These are phyloP conservation scores for Seiridium cupressi DNA, from an alignment of 2,329 filamentous ascomycete genomes.

Conservation along the genomic window DNA sequence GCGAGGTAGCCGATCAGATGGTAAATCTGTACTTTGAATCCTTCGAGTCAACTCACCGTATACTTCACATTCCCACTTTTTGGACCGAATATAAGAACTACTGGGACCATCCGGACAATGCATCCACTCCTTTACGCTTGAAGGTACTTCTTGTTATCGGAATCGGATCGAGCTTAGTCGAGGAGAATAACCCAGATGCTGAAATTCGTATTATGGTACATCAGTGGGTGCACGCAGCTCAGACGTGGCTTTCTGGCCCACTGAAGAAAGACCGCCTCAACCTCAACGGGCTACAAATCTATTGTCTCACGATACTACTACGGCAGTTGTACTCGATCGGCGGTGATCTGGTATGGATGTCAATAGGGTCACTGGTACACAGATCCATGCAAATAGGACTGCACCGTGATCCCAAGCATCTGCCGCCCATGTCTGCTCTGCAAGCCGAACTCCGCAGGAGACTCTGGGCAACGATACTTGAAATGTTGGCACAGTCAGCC, in stretches of 20 bases:
- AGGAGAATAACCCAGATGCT: constrained; percentile 18
- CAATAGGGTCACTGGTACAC: constrained; percentile 37
- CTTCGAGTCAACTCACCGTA: constrained; percentile 49
- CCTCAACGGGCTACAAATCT: constrained; percentile 35
- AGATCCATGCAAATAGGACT: constrained; percentile 44
- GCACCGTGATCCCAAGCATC: constrained; percentile 39
- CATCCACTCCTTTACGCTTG: constrained; percentile 23
- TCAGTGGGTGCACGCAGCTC: constrained; percentile 38
- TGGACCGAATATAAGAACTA: constrained; percentile 45
- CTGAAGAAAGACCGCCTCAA: constrained; percentile 34
- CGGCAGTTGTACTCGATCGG: constrained; percentile 40
- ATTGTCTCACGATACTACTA: constrained; percentile 36
- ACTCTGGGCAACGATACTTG: constrained; percentile 42
- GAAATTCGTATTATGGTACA: constrained; percentile 23
- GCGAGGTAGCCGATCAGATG: constrained; percentile 36
- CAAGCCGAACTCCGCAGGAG: constrained; percentile 37
- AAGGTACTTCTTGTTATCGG: constrained; percentile 39
- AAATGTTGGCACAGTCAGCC: constrained; percentile 35
- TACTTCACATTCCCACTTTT: constrained; percentile 53
- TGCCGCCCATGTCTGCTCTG: constrained; percentile 24
- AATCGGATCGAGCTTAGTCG: constrained; percentile 34
- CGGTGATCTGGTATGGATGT: constrained; percentile 39
- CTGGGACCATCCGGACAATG: constrained; percentile 36
- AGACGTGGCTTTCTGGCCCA: constrained; percentile 39
- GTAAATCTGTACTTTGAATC: constrained; percentile 44